Base-by-base conservation (phyloP, 2,329 filamentous ascomycete species). In the Apiospora aurea region DNA sequence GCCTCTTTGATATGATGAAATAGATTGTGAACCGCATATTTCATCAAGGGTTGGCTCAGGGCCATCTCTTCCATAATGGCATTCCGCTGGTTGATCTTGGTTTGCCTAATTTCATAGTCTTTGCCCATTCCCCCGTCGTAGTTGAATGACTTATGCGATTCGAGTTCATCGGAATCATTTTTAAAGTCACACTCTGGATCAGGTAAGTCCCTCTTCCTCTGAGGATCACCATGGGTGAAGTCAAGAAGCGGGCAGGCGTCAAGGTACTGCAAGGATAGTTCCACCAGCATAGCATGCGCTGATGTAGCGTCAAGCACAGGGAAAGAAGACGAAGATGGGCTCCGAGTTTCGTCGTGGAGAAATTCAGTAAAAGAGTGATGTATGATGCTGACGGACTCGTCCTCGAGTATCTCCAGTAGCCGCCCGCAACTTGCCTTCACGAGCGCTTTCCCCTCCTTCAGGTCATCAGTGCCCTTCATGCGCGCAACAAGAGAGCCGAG, bases 331-430 rank as follows among this genome's bases (percentile, higher is more conserved):
- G 26, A 26, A 34, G 41, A 44, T 41, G 26, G 4, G 29, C 29
- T 14, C 18, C 49, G 38, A 21, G 43, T 53, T 29, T 24, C 53
- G 46, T 44, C 64, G 29, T 49, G 75, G 11, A 87, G 79, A 75
- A 83, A 87, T 71, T 87, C 85, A 0, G 85, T 86, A n/a, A 87
- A 81, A 1, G 84, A 86, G 70, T 87, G 85, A 71, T 87, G 85
- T 6, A 87, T 80, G 11, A 87, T 80, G 26, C 79, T 80, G 29
- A 86, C 77, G 0, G 82, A 83, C 67, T 85, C 85, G 72, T 87
- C 83, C 16, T 82, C 80, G 3, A 83, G 77, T 16, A 86, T 80
- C 72, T 87, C 84, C 4, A 87, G 73, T 4, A 87, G 75, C 6
- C 84, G 82, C 0, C 84, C 85, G 73, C 83, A 85, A 2, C 81